Evolutionary conservation across 805 yeast species (phyloP).

Genomic region (Barnettozyma sp.): DNA sequence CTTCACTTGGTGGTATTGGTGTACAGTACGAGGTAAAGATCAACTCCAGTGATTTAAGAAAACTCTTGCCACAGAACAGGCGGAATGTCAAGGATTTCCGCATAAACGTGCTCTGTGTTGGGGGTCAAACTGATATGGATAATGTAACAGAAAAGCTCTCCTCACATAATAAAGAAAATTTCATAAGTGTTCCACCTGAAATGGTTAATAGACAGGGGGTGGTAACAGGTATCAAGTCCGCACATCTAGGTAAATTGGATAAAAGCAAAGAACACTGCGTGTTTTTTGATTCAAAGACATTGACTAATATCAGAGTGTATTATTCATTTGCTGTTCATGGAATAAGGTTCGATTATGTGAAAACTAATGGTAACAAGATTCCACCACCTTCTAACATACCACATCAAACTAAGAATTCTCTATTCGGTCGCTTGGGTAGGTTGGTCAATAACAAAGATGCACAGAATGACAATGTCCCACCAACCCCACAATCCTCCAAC

Average conservation of each 20-base stretch:
- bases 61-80: conserved; percentile 27
- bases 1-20: conserved; percentile 50
- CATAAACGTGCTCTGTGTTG: conserved; percentile 50
- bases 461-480: no score
- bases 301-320: conserved; percentile 54
- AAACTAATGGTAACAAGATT: conserved; percentile 6
- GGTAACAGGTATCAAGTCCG: conserved; percentile 34
- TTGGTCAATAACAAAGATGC: no score
- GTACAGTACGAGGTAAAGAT: conserved; percentile 47
- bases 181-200: conserved; percentile 28
- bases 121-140: conserved; percentile 51
- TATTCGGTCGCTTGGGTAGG: no score
- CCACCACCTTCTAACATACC: conserved; percentile 44
- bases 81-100: conserved; percentile 31
- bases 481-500: neutral
- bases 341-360: conserved; percentile 38
- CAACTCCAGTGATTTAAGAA: conserved; percentile 39
- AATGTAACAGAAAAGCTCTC: conserved; percentile 36
- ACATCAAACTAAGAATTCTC: conserved; percentile 43
- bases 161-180: conserved; percentile 9
- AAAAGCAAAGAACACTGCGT: conserved; percentile 24
- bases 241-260: conserved; percentile 25
- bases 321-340: conserved; percentile 84
- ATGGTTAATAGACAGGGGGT: conserved; percentile 23
- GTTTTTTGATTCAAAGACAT: conserved; percentile 31